Conservation (phyloP, 768 basidiomycete genomes). For the Amanita pseudoporphyria region DNA sequence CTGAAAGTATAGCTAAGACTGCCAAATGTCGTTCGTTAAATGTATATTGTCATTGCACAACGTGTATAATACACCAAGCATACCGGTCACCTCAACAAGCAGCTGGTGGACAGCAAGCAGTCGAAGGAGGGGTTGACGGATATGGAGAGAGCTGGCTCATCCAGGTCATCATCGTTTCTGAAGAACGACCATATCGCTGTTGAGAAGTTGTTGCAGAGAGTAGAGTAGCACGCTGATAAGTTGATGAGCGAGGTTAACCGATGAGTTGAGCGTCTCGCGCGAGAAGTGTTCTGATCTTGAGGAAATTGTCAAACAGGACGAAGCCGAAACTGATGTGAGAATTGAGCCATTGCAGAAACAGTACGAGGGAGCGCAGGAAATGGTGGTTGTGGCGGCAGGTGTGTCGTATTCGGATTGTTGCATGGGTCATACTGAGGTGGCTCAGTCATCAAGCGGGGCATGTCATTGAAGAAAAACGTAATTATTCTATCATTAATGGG, state of each 20-base stretch:
- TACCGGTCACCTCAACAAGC: conserved; percentile 19
- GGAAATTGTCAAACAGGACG: neutral
- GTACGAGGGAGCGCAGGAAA: conserved; percentile 3
- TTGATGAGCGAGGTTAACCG: neutral
- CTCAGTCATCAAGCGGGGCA: too few species aligned
- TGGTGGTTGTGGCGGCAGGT: too few species aligned
- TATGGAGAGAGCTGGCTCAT: conserved; percentile 1
- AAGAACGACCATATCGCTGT: neutral
- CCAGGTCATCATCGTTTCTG: conserved; percentile 1
- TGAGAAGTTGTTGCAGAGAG: conserved; percentile 2
- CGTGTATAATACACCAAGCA: neutral
- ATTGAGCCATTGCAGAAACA: neutral
- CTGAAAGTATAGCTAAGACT: conserved; percentile 78
- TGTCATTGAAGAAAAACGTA: too few species aligned
- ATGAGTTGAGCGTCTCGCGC: neutral
- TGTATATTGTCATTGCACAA: neutral
- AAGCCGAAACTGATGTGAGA: neutral
- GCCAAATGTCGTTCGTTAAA: neutral
- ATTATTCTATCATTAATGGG: too few species aligned
- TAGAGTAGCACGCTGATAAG: neutral
- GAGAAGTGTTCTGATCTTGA: conserved; percentile 3
- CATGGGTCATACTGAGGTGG: too few species aligned
- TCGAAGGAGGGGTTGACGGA: neutral
- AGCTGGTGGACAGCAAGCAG: neutral
- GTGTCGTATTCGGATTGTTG: too few species aligned